Base-by-base conservation (phyloP, 2,329 filamentous ascomycete species). In the Apiospora sp. region DNA sequence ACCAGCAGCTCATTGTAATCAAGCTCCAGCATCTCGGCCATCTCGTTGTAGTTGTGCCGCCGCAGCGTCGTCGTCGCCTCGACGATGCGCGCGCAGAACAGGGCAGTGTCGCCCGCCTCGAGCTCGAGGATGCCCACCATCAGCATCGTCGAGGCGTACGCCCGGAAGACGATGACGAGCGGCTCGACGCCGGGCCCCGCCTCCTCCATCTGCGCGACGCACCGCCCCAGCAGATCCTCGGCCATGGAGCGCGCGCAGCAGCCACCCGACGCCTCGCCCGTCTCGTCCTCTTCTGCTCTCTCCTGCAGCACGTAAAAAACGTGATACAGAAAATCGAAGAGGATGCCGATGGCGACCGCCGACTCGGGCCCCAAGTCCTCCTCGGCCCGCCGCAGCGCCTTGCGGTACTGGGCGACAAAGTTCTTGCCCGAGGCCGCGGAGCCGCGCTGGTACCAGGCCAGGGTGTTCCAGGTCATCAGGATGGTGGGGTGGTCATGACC, bases 391-490 rank as follows among this genome's bases (percentile, higher is more conserved):
- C 22, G 34, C 58, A 64, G 19, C 16, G 58, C 58, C 58, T 41
- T 64, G 58, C 58, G 58, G 58, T 64, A 64, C 34, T 64, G 58
- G 34, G 19, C 19, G 34, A 41, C 58, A 4, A 64, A 41, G 4
- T 41, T 64, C 30, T 61, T 37, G 54, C 16, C 19, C 54, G 54
- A 61, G 54, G 58, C 58, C 1, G 34, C 34, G 34, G 58, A 41
- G 7, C 54, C 58, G 34, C 58, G 58, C 34, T 64, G 58, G 58
- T 64, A 64, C 58, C 58, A 64, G 8, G 58, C 58, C 19, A 64
- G 58, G 19, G 58, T 64, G 58, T 64, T 64, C 58, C 58, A 64
- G 34, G 58, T 41, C 58, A 64, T 64, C 34, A 64, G 58, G 30
- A 64, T 41, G 58, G 58, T 64, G 8, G 58, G 58, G 58, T 64